Percentiles rank a stretch among this genome's conserved stretches.
These are phyloP conservation scores for Neocallimastix lanati DNA, from an alignment of 192 early-diverging fungal species.

Conservation along the genomic window DNA sequence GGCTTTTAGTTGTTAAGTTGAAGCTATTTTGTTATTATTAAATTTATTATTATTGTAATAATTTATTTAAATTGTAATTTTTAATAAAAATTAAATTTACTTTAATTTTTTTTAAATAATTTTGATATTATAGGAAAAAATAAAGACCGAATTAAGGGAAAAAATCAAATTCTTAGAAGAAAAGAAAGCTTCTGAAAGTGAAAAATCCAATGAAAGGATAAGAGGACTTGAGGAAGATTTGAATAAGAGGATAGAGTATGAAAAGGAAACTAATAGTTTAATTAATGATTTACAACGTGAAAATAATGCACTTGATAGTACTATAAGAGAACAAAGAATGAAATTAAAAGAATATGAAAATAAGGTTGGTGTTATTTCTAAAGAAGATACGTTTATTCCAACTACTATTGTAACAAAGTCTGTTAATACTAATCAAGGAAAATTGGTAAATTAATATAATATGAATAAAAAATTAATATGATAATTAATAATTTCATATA, in stretches of 20 bases:
- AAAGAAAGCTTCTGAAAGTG: slow-evolving; percentile 1
- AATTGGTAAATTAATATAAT: not conserved
- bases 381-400: not conserved
- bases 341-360: not conserved
- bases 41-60: not conserved
- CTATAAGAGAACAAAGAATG: not conserved
- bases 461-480: too few relatives aligned
- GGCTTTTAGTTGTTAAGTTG: too few relatives aligned
- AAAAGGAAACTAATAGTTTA: slow-evolving; percentile 13
- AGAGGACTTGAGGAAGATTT: slow-evolving; percentile 35
- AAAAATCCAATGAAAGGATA: slow-evolving; percentile 28
- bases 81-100: too few relatives aligned
- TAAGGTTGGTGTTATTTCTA: not conserved
- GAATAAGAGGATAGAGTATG: slow-evolving; percentile 31
- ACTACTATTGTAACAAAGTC: not conserved
- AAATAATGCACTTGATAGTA: not conserved
- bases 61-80: too few relatives aligned
- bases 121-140: slow-evolving; percentile 73
- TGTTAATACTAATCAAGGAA: not conserved
- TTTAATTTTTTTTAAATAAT: too few relatives aligned
- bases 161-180: slow-evolving; percentile 17
- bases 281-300: not conserved
- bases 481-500: too few relatives aligned
- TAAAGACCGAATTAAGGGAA: slow-evolving; percentile 44
- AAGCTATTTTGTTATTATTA: too few relatives aligned